Conservation (phyloP, 352 stramenopile species). For the Globisporangium ultimum region DNA sequence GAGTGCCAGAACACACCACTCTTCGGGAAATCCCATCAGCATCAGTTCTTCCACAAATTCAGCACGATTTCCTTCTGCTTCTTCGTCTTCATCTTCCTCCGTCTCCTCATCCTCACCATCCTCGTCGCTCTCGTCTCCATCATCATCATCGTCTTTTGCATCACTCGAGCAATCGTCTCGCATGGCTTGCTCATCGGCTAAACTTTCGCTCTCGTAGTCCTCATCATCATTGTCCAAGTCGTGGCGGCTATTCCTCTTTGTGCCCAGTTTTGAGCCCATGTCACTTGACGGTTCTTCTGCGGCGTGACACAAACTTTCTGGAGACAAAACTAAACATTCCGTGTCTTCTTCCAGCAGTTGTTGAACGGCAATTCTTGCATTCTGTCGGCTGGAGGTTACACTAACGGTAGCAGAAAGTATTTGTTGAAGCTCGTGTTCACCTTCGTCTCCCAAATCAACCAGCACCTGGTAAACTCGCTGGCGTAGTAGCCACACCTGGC, state of each 20-base stretch:
- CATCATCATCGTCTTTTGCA: constrained; percentile 13
- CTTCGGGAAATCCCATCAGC: constrained; percentile 91
- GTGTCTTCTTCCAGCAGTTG: too few relatives aligned
- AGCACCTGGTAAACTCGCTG: constrained; percentile 44
- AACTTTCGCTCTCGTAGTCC: not conserved
- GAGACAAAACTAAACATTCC: too few relatives aligned
- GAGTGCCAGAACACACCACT: constrained; percentile 89
- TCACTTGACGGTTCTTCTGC: not conserved
- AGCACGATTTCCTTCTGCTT: constrained; percentile 42
- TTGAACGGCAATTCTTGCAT: too few relatives aligned
- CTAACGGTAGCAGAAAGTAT: not conserved
- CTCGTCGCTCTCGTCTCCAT: constrained; percentile 24
- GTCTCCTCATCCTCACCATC: constrained; percentile 43
- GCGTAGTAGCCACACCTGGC: constrained; percentile 33
- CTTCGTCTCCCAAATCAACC: constrained; percentile 30
- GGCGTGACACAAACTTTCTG: too few relatives aligned
- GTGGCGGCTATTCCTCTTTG: not conserved
- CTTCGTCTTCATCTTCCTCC: constrained; percentile 48
- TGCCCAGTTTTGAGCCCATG: too few relatives aligned
- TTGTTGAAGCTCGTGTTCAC: constrained; percentile 20
- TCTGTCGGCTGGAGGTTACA: too few relatives aligned
- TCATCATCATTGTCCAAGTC: not conserved
- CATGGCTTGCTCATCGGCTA: not conserved
- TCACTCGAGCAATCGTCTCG: not conserved
- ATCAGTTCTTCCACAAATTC: constrained; percentile 91